phyloP scores from a whole-genome alignment of 148 eudicot genomes.

The Rheum nobile region DNA sequence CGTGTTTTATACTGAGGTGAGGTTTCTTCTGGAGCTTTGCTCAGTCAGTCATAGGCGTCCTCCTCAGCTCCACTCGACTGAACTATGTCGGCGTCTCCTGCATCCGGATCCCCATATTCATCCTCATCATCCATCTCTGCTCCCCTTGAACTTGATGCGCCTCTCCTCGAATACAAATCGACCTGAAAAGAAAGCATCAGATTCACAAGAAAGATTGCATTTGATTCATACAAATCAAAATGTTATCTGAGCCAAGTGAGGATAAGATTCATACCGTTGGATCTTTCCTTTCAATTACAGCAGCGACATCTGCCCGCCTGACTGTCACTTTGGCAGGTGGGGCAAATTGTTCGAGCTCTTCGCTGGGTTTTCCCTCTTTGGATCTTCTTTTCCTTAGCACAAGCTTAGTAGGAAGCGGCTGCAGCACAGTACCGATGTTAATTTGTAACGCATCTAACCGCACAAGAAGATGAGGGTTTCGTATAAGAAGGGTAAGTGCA shows the following conservation, averaged over 20 bases:
- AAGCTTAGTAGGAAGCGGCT: conserved; percentile 95
- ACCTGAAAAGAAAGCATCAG: not conserved
- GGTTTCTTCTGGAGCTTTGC: not conserved
- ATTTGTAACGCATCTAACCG: not conserved
- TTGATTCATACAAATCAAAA: not conserved
- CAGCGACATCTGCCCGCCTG: conserved; percentile 37
- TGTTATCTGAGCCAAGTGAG: not conserved
- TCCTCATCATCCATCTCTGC: conserved; percentile 8
- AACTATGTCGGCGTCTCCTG: conserved; percentile 5
- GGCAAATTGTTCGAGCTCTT: conserved; percentile 78
- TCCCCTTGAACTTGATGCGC: conserved; percentile 6
- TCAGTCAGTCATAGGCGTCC: not conserved
- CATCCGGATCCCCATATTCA: not conserved
- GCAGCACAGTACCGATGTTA: conserved; percentile 10
- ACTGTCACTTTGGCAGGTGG: conserved; percentile 63
- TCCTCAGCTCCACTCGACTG: conserved; percentile 11
- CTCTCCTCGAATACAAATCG: not conserved
- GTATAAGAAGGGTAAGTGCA: not conserved
- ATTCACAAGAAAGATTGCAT: not conserved
- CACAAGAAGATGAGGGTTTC: not conserved
- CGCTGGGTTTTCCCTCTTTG: conserved; percentile 65
- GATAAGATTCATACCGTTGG: conserved; percentile 26
- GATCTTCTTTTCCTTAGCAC: conserved; percentile 80
- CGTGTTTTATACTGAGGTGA: not conserved
- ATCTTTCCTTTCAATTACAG: conserved; percentile 51